Evolutionary conservation across 495 filamentous ascomycete species (phyloP).

Genomic region (Penicillium turbatum): DNA sequence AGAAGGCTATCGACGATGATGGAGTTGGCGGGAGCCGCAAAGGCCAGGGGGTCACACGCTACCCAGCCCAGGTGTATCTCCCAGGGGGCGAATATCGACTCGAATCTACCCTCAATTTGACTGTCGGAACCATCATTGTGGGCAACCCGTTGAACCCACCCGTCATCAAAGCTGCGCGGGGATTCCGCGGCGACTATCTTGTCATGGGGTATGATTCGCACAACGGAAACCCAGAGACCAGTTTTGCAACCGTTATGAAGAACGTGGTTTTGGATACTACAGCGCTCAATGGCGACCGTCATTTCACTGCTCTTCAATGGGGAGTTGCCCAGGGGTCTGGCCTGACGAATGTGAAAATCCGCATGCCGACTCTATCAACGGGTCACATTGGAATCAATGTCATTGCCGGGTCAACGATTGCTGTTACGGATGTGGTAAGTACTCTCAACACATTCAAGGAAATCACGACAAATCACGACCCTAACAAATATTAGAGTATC

Average conservation of each 20-base stretch:
- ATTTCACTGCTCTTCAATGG: slow-evolving; percentile 53
- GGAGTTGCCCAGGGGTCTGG: slow-evolving; percentile 66
- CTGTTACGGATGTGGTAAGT: slow-evolving; percentile 47
- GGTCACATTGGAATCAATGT: slow-evolving; percentile 52
- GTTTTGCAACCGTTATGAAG: slow-evolving; percentile 41
- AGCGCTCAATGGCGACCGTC: slow-evolving; percentile 16
- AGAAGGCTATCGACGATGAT: slow-evolving; percentile 37
- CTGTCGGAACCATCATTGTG: slow-evolving; percentile 44
- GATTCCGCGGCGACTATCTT: slow-evolving; percentile 31
- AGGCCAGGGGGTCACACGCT: slow-evolving; percentile 40
- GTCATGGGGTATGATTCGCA: slow-evolving; percentile 32
- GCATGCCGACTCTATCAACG: slow-evolving; percentile 53
- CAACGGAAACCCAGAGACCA: slow-evolving; percentile 34
- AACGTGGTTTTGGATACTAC: slow-evolving; percentile 43
- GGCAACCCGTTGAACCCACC: slow-evolving; percentile 39
- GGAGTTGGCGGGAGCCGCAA: slow-evolving; percentile 33
- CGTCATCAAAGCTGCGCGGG: slow-evolving; percentile 28
- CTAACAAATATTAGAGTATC: slow-evolving; percentile 36
- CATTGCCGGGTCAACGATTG: slow-evolving; percentile 41
- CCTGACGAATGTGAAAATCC: slow-evolving; percentile 68
- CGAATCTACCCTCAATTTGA: slow-evolving; percentile 35
- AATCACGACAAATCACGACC: neutral
- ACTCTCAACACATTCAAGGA: neutral
- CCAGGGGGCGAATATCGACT: slow-evolving; percentile 46
- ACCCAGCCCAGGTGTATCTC: slow-evolving; percentile 48